Evolutionary conservation across 2,329 filamentous ascomycete genomes (phyloP), one percentile per base, ranked within the genome.

Genomic region (Claviceps purpurea): DNA sequence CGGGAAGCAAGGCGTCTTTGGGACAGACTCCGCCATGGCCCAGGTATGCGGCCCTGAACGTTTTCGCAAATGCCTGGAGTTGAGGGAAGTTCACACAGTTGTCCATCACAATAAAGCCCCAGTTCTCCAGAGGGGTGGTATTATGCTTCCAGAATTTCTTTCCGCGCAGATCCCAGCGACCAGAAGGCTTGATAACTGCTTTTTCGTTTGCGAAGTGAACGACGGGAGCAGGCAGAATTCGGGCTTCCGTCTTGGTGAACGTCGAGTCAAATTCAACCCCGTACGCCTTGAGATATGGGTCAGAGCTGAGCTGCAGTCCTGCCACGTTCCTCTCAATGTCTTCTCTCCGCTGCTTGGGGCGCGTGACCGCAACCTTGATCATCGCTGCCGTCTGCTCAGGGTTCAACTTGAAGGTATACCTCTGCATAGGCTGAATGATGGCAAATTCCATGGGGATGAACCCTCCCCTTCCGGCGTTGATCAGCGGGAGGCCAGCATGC

Each of bases 321-420:
- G 77, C 65, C 48, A 81, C 70, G 41, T 64, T 63, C 6, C 51
- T 52, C 51, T 67, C 58, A 58, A 97, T 89, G 20, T 85, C 79
- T 0, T 64, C 59, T 57, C 80, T 78, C n/a, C 93, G 86, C 34
- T 81, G 65, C 0, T 65, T 64, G 0, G 93, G 93, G 1, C 84
- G 77, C 5, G 85, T 88, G 4, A 95, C 91, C 0, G 91, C 90
- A 60, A 91, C 88, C 66, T 86, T 91, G 71, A 98, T 96, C 93
- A 98, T 98, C 5, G 77, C 70, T 0, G 84, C 72, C 0, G 91
- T 96, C 69, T 95, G 75, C 0, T 69, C 64, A 0, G 76, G 72
- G 50, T 76, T 76, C 1, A 86, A 64, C 65, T 85, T 86, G 68
- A 72, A 84, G 0, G 72, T 70, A 57, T 84, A 87, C 0, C 78